Evolutionary conservation across 2,329 filamentous ascomycete genomes (phyloP).

Genomic region (Aspergillus ruber): DNA sequence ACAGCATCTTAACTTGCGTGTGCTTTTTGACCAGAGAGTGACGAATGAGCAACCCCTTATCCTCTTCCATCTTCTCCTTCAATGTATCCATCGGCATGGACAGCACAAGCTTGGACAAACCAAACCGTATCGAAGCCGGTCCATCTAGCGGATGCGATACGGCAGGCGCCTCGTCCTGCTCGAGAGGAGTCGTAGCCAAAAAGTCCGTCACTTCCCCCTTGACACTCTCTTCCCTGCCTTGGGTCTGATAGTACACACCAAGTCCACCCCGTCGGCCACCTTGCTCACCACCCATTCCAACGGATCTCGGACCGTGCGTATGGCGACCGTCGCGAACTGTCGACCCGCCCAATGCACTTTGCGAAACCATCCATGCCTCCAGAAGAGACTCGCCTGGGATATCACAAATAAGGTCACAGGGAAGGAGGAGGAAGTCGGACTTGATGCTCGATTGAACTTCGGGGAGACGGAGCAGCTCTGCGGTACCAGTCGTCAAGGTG

Average conservation of each 20-base stretch:
- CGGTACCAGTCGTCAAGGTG: conserved; percentile 80
- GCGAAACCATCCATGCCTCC: conserved; percentile 86
- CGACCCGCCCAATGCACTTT: conserved; percentile 60
- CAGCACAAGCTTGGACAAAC: conserved; percentile 73
- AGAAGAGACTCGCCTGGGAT: conserved; percentile 74
- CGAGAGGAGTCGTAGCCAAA: conserved; percentile 67
- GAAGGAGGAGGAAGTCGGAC: conserved; percentile 81
- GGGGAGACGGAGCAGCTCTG: conserved; percentile 75
- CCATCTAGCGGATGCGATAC: conserved; percentile 48
- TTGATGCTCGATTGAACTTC: conserved; percentile 74
- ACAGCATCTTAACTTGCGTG: conserved; percentile 71
- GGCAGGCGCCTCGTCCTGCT: conserved; percentile 43
- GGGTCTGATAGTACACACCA: conserved; percentile 86
- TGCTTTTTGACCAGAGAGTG: conserved; percentile 70
- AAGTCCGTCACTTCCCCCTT: conserved; percentile 95
- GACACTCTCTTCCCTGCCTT: conserved; percentile 60
- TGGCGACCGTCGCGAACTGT: conserved; percentile 41
- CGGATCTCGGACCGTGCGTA: conserved; percentile 37
- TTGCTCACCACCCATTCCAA: conserved; percentile 48
- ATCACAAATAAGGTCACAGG: conserved; percentile 90
- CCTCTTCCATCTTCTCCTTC: conserved; percentile 72
- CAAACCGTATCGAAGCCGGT: conserved; percentile 57
- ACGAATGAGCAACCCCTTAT: conserved; percentile 61
- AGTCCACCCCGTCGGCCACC: conserved; percentile 68
- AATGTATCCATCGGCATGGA: conserved; percentile 83